Conservation (phyloP, 352 stramenopile species). For the Phytophthora foliorum region DNA sequence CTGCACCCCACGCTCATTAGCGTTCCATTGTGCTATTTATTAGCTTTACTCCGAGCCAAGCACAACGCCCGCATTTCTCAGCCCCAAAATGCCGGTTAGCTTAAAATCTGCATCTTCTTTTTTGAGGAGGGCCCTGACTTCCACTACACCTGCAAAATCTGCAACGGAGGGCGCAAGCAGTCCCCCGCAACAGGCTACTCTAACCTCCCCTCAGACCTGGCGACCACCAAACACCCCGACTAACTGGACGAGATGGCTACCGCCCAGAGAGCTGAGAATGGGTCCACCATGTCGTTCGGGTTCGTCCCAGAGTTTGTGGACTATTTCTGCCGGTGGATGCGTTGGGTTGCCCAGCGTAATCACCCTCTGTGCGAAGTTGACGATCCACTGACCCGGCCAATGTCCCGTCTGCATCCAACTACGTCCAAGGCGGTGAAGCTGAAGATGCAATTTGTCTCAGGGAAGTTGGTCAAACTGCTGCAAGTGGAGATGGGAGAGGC, state of each 20-base stretch:
- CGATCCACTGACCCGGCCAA: slow-evolving; percentile 6
- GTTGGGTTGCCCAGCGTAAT: slow-evolving; percentile 22
- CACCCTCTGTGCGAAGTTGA: slow-evolving; percentile 22
- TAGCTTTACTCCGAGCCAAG: no score
- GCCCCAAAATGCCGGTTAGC: no score
- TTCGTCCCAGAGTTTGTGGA: slow-evolving; percentile 19
- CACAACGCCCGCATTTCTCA: no score
- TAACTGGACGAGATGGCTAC: slow-evolving; percentile 7
- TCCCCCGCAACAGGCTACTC: slow-evolving; percentile 17
- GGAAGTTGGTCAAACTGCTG: slow-evolving; percentile 11
- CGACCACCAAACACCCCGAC: slow-evolving; percentile 5
- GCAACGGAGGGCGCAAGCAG: slow-evolving; percentile 19
- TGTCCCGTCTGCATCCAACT: slow-evolving; percentile 3
- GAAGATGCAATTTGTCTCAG: slow-evolving; percentile 8
- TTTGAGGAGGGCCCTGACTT: no score
- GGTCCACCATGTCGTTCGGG: slow-evolving; percentile 1
- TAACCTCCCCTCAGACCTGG: slow-evolving; percentile 4
- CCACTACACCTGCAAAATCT: no score
- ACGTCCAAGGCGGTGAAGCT: slow-evolving; percentile 13
- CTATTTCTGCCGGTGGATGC: slow-evolving; percentile 23
- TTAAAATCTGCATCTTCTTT: no score
- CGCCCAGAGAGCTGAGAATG: neutral
- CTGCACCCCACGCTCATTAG: no score
- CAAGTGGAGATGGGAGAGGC: slow-evolving; percentile 2
- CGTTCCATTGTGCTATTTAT: no score